phyloP scores from a whole-genome alignment of 495 filamentous ascomycete species.

The Aspergillus saccharolyticus region DNA sequence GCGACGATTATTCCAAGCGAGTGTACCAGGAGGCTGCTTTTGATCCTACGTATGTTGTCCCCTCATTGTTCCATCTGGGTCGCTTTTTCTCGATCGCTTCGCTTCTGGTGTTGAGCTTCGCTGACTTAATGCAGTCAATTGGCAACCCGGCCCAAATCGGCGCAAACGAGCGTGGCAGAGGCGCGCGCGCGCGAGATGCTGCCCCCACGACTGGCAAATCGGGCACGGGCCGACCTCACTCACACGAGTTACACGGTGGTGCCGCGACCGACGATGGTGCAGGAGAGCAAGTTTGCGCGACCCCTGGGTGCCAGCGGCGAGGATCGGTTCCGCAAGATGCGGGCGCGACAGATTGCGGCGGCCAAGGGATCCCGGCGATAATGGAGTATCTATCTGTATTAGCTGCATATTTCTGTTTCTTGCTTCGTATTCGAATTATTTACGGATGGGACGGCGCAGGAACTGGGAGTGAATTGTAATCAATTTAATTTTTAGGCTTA shows the following conservation, averaged over 20 bases:
- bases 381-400: not conserved
- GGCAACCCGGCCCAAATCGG: slow-evolving; percentile 40
- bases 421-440: slow-evolving; percentile 1
- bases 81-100: not conserved
- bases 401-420: slow-evolving; percentile 7
- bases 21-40: slow-evolving; percentile 51
- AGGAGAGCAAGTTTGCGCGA: slow-evolving; percentile 48
- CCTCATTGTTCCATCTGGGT: not conserved
- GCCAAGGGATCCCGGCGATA: slow-evolving; percentile 43
- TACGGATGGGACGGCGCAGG: not conserved
- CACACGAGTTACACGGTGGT: slow-evolving; percentile 78
- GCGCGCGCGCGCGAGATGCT: slow-evolving; percentile 68
- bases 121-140: slow-evolving; percentile 36
- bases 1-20: slow-evolving; percentile 85
- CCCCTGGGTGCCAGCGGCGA: slow-evolving; percentile 69
- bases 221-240: slow-evolving; percentile 64
- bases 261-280: slow-evolving; percentile 55
- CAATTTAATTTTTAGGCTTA: not conserved
- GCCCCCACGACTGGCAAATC: slow-evolving; percentile 61
- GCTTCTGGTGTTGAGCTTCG: not conserved
- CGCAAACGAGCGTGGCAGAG: slow-evolving; percentile 51
- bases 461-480: not conserved
- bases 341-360: slow-evolving; percentile 57
- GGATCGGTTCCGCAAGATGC: slow-evolving; percentile 79
- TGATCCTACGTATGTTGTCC: slow-evolving; percentile 48